phyloP scores from a whole-genome alignment of 441 rosid genomes.

The Euphorbia schlechtendalii region DNA sequence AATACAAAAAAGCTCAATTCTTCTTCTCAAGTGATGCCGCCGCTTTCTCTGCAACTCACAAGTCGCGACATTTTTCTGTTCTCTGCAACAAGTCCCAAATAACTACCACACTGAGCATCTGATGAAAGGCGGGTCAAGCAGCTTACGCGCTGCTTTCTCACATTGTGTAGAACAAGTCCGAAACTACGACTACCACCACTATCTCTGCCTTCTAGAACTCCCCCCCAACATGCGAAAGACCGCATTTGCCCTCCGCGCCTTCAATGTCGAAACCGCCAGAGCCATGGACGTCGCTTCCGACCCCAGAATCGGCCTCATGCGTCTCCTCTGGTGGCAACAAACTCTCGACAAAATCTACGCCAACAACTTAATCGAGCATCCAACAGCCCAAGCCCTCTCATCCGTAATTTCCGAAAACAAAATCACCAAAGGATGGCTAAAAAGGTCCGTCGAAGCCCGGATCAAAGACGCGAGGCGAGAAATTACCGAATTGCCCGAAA shows the following conservation, averaged over 20 bases:
- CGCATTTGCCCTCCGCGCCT: conserved; percentile 77
- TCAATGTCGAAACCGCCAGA: conserved; percentile 82
- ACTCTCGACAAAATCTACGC: conserved; percentile 72
- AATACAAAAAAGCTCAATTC: no score
- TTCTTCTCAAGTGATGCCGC: no score
- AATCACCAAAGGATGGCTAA: conserved; percentile 69
- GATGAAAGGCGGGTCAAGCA: conserved; percentile 53
- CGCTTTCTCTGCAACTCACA: no score
- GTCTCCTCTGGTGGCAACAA: conserved; percentile 90
- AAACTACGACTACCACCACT: conserved; percentile 87
- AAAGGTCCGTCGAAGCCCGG: conserved; percentile 79
- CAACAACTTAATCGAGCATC: conserved; percentile 63
- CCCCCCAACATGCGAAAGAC: conserved; percentile 67
- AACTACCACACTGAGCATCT: conserved; percentile 6
- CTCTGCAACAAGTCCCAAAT: no score
- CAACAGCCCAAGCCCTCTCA: conserved; percentile 74
- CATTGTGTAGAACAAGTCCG: conserved; percentile 81
- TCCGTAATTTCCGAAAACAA: conserved; percentile 56
- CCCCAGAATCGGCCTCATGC: conserved; percentile 79
- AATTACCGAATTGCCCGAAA: conserved; percentile 51
- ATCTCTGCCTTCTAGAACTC: conserved; percentile 85
- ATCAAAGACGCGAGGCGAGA: conserved; percentile 61
- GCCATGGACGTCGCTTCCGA: conserved; percentile 91
- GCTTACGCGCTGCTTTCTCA: conserved; percentile 64
- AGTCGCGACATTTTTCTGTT: no score